A percentile compares a stretch with the other conserved stretches of the same genome.
Evolutionary conservation across 2,329 filamentous ascomycete genomes (phyloP).

Genomic region (Xenoacremonium recifei): DNA sequence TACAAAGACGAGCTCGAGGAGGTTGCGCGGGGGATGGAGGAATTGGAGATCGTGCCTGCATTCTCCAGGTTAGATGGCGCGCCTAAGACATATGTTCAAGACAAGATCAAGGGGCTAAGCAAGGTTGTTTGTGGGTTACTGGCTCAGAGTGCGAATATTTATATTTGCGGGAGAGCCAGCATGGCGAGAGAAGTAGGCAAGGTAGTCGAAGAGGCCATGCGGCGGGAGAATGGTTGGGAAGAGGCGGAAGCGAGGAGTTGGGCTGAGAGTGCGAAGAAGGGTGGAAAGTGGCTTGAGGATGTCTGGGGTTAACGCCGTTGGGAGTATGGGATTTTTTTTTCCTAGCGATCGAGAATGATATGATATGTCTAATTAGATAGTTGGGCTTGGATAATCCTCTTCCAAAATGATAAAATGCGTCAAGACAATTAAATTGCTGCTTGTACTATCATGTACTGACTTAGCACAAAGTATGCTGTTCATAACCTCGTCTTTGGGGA

Average conservation of each 20-base stretch:
- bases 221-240: conserved; percentile 32
- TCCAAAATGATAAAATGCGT: too few relatives aligned
- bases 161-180: conserved; percentile 39
- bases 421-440: too few relatives aligned
- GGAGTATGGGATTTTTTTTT: conserved; percentile 2
- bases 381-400: too few relatives aligned
- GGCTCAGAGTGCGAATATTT: conserved; percentile 35
- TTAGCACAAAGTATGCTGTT: too few relatives aligned
- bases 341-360: too few relatives aligned
- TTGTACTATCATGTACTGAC: too few relatives aligned
- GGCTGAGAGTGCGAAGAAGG: conserved; percentile 46
- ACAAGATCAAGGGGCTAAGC: conserved; percentile 32
- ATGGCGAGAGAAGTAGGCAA: conserved; percentile 44
- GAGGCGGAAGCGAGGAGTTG: conserved; percentile 42
- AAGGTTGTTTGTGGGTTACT: conserved; percentile 29
- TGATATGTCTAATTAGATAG: too few relatives aligned
- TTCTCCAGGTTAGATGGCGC: conserved; percentile 14
- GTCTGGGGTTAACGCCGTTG: conserved; percentile 44
- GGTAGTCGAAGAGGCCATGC: conserved; percentile 35
- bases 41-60: conserved; percentile 15
- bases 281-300: conserved; percentile 53
- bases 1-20: conserved; percentile 45
- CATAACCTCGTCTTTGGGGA: too few relatives aligned
- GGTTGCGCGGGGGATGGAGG: conserved; percentile 12
- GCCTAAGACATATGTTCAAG: conserved; percentile 36